A percentile compares a stretch with the other conserved stretches of the same genome.
Conservation (phyloP, 2,329 filamentous ascomycete species). For the Amesomyces nigricolor region DNA sequence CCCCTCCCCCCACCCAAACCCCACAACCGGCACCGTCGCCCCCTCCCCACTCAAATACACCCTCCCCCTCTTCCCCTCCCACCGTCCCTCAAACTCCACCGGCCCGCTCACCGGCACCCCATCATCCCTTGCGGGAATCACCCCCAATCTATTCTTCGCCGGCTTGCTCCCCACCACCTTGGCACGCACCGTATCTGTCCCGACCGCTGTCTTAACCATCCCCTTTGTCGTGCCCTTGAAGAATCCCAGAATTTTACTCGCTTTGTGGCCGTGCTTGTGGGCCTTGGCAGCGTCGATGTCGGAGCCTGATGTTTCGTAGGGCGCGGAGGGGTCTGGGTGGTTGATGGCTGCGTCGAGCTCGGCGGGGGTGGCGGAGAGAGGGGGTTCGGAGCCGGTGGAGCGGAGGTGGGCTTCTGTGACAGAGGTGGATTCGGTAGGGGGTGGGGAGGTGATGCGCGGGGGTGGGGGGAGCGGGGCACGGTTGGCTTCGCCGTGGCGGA, state of each 20-base stretch:
- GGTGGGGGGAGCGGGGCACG: constrained; percentile 68
- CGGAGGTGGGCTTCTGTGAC: constrained; percentile 46
- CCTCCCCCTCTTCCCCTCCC: constrained; percentile 61
- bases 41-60: constrained; percentile 62
- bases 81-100: constrained; percentile 69
- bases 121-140: constrained; percentile 47
- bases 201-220: constrained; percentile 65
- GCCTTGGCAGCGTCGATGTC: constrained; percentile 43
- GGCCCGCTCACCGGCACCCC: constrained; percentile 54
- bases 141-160: constrained; percentile 67
- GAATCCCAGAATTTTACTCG: constrained; percentile 51
- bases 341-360: constrained; percentile 61
- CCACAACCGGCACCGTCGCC: constrained; percentile 62
- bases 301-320: constrained; percentile 35
- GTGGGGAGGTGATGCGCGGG: constrained; percentile 33
- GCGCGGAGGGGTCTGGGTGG: constrained; percentile 33
- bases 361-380: constrained; percentile 56
- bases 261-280: constrained; percentile 33
- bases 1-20: constrained; percentile 55
- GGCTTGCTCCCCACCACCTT: constrained; percentile 51
- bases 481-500: constrained; percentile 76
- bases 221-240: constrained; percentile 67
- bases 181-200: constrained; percentile 66
- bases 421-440: constrained; percentile 33
- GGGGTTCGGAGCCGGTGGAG: constrained; percentile 39